These are phyloP conservation scores for Penicillium sp. DNA, from an alignment of 2,329 filamentous ascomycete species.

Conservation along the genomic window DNA sequence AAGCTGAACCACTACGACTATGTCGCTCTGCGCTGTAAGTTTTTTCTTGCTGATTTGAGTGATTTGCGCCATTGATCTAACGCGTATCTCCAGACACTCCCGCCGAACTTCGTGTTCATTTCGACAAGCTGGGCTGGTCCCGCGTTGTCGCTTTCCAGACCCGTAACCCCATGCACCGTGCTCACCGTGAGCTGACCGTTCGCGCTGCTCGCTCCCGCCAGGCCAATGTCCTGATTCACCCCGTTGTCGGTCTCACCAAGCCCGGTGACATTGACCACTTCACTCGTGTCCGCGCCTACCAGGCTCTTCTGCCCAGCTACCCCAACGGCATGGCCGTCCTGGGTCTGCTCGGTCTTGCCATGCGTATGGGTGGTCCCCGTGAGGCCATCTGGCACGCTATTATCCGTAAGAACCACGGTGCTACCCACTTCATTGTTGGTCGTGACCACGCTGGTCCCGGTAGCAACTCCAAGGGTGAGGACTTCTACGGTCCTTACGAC, in stretches of 20 bases:
- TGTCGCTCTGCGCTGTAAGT: slow-evolving; percentile 86
- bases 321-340: slow-evolving; percentile 99
- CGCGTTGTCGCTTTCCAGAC: slow-evolving; percentile 99
- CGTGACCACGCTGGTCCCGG: slow-evolving; percentile 97
- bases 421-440: slow-evolving; percentile 98
- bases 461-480: slow-evolving; percentile 94
- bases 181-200: slow-evolving; percentile 95
- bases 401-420: slow-evolving; percentile 99
- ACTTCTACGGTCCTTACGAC: slow-evolving; percentile 98
- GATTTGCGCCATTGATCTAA: neutral
- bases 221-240: slow-evolving; percentile 98
- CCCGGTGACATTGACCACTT: slow-evolving; percentile 99
- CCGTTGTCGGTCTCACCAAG: slow-evolving; percentile 97
- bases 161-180: slow-evolving; percentile 98
- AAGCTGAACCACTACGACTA: slow-evolving; percentile 98
- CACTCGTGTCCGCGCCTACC: slow-evolving; percentile 97
- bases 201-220: slow-evolving; percentile 92
- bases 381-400: slow-evolving; percentile 99
- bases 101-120: slow-evolving; percentile 90
- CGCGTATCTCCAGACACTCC: slow-evolving; percentile 66
- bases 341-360: slow-evolving; percentile 89
- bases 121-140: slow-evolving; percentile 99
- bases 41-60: neutral
- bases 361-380: slow-evolving; percentile 98
- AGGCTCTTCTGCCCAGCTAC: slow-evolving; percentile 92